phyloP scores from a whole-genome alignment of 257 asterid genomes.

The Handroanthus guayacan region DNA sequence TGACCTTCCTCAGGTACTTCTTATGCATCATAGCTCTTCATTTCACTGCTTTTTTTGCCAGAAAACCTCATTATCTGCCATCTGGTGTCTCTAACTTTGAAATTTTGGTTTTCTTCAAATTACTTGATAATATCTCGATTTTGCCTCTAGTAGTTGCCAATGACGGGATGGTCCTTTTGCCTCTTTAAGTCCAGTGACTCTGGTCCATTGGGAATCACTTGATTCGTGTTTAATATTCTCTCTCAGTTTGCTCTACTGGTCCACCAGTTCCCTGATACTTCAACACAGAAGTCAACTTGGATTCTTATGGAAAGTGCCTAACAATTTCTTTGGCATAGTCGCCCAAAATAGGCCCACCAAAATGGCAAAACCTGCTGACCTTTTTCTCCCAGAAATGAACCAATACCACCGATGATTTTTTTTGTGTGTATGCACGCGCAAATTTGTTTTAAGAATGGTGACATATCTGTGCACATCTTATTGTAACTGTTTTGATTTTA shows the following conservation, averaged over 20 bases:
- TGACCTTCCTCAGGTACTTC: conserved; percentile 86
- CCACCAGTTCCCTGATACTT: not conserved
- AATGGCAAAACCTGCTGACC: not conserved
- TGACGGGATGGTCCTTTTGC: conserved; percentile 22
- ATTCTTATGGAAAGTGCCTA: not conserved
- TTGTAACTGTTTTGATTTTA: not conserved
- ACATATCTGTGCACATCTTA: not conserved
- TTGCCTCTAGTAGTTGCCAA: conserved; percentile 8
- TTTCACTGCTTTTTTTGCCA: conserved; percentile 17
- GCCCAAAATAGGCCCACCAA: not conserved
- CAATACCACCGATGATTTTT: not conserved
- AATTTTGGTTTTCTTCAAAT: conserved; percentile 25
- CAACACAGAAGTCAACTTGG: not conserved
- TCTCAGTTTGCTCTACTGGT: not conserved
- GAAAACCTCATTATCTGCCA: not conserved
- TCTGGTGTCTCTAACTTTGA: not conserved
- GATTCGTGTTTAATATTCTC: not conserved
- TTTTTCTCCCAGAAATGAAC: not conserved
- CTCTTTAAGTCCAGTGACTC: conserved; percentile 22
- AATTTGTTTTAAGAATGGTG: not conserved
- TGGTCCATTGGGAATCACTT: not conserved
- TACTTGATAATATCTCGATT: conserved; percentile 12
- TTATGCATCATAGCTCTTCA: conserved; percentile 1
- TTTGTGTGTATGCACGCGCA: no score
- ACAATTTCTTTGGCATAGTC: not conserved